A percentile compares a stretch with the other conserved stretches of the same genome.
phyloP scores from a whole-genome alignment of 2,329 filamentous ascomycete species.

The Knufia petricola region DNA sequence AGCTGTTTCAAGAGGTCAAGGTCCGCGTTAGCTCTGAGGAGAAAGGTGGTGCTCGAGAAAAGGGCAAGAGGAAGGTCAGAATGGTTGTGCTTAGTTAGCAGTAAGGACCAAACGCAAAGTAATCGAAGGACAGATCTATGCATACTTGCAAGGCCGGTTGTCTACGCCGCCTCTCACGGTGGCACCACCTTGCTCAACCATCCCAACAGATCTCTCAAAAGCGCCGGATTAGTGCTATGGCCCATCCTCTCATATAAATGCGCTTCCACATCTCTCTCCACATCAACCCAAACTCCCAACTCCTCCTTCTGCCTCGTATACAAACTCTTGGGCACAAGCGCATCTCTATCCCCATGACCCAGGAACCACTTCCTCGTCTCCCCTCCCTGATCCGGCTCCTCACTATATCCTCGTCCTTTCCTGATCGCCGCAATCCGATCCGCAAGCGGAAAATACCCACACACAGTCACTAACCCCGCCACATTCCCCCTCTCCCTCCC shows the following conservation, averaged over 20 bases:
- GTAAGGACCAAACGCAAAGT: too few species aligned
- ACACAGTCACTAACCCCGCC: conserved; percentile 34
- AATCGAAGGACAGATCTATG: neutral
- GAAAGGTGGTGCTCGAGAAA: conserved; percentile 61
- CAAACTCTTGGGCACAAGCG: conserved; percentile 39
- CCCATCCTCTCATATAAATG: conserved; percentile 40
- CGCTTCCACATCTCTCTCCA: conserved; percentile 30
- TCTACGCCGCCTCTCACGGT: too few species aligned
- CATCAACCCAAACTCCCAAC: conserved; percentile 29
- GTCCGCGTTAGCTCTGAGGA: conserved; percentile 87
- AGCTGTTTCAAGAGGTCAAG: conserved; percentile 84
- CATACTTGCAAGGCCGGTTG: too few species aligned
- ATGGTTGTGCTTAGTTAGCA: conserved; percentile 28
- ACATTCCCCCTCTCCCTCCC: conserved; percentile 27
- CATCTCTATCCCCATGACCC: conserved; percentile 39
- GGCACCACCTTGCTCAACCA: conserved; percentile 19
- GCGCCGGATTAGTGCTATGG: conserved; percentile 34
- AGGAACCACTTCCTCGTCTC: conserved; percentile 36
- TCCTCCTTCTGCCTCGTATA: conserved; percentile 34
- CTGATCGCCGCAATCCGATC: conserved; percentile 32
- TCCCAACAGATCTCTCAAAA: conserved; percentile 38
- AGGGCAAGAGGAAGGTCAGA: conserved; percentile 71
- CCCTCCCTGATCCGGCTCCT: conserved; percentile 15
- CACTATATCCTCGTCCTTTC: conserved; percentile 26
- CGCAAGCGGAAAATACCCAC: conserved; percentile 39